These are phyloP conservation scores for Mimosa bimucronata DNA, from an alignment of 306 rosid species.

Conservation along the genomic window DNA sequence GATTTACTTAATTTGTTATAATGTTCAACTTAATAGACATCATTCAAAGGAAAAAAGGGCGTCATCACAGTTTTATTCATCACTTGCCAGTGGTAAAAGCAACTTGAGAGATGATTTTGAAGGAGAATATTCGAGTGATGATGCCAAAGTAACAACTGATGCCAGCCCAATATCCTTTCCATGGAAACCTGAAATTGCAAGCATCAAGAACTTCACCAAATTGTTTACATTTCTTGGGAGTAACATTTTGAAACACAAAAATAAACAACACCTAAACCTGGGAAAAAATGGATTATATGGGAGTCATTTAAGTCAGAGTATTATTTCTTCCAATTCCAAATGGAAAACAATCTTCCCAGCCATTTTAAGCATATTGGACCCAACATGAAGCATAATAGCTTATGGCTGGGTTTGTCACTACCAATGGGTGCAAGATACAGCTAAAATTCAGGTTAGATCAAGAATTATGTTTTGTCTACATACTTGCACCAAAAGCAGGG, in stretches of 20 bases:
- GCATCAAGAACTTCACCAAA: conserved; percentile 2
- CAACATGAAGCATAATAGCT: neutral
- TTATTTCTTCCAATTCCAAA: neutral
- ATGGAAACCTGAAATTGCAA: conserved; percentile 53
- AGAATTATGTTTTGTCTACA: neutral
- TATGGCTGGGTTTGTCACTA: neutral
- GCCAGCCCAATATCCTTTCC: conserved; percentile 65
- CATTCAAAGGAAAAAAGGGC: neutral
- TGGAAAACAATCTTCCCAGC: neutral
- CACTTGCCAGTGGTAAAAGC: conserved; percentile 88
- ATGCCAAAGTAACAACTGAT: conserved; percentile 77
- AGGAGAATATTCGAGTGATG: conserved; percentile 79
- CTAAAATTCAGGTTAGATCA: neutral
- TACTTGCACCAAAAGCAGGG: neutral
- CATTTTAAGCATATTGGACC: neutral
- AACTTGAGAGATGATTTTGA: conserved; percentile 82
- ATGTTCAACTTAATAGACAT: conserved; percentile 18
- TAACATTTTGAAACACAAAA: neutral
- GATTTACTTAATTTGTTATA: conserved; percentile 11
- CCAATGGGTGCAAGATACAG: neutral
- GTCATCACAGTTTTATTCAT: conserved; percentile 30
- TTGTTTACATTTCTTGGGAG: neutral
- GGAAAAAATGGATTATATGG: too few species aligned
- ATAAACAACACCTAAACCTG: neutral
- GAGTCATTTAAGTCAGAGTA: neutral